Evolutionary conservation across 2,329 filamentous ascomycete species (phyloP).

Genomic region (Alternaria ethzedia): DNA sequence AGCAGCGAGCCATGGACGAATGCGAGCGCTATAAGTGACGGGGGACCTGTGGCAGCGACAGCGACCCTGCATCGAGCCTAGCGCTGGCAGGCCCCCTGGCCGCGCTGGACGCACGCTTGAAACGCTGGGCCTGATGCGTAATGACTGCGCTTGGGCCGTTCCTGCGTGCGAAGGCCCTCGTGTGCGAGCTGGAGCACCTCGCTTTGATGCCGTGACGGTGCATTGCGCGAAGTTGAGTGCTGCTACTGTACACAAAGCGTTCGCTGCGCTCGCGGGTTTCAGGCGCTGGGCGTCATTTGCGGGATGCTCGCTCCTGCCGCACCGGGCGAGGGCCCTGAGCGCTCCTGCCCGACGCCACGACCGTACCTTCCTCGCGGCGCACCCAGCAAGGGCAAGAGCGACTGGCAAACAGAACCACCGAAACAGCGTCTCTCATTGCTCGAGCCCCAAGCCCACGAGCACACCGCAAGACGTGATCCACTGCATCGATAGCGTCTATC

Average conservation of each 20-base stretch:
- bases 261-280: constrained; percentile 1
- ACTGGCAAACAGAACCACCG: constrained; percentile 12
- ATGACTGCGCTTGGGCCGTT: constrained; percentile 18
- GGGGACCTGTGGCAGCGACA: constrained; percentile 20
- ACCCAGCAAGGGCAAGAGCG: constrained; percentile 12
- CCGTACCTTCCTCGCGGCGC: neutral
- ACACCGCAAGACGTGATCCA: constrained; percentile 34
- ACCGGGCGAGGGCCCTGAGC: constrained; percentile 5
- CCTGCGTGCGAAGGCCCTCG: constrained; percentile 18
- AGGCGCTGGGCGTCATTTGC: neutral
- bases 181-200: neutral
- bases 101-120: constrained; percentile 23
- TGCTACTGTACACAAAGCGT: constrained; percentile 11
- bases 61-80: constrained; percentile 19
- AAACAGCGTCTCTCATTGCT: constrained; percentile 33
- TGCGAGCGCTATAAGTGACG: constrained; percentile 24
- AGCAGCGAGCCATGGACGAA: constrained; percentile 57
- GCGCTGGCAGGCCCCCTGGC: constrained; percentile 10
- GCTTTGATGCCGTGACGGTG: constrained; percentile 1
- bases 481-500: constrained; percentile 34
- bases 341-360: constrained; percentile 1
- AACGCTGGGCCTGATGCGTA: constrained; percentile 34
- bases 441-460: constrained; percentile 19
- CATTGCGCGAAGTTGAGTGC: neutral
- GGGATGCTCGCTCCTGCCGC: constrained; percentile 8